Conservation (phyloP, 2,329 filamentous ascomycete species). For the Albophoma yamanashiensis region DNA sequence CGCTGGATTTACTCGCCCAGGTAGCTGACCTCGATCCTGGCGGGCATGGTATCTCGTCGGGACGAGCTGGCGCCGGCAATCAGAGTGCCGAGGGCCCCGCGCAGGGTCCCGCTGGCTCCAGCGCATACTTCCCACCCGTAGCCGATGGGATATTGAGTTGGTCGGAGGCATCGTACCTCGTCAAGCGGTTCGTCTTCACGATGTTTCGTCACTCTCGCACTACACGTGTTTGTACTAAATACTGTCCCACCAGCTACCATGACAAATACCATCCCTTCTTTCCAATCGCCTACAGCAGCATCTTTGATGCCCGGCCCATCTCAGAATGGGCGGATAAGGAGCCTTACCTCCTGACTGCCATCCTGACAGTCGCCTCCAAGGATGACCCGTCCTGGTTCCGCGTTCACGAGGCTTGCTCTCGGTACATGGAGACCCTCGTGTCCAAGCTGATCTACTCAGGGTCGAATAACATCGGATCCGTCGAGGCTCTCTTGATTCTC, state of each 20-base stretch:
- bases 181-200: slow-evolving; percentile 11
- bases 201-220: neutral
- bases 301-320: slow-evolving; percentile 41
- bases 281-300: slow-evolving; percentile 51
- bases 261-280: slow-evolving; percentile 61
- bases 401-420: slow-evolving; percentile 55
- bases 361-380: slow-evolving; percentile 61
- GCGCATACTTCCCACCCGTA: slow-evolving; percentile 19
- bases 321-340: slow-evolving; percentile 48
- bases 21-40: slow-evolving; percentile 26
- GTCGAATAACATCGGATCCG: slow-evolving; percentile 57
- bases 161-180: slow-evolving; percentile 13
- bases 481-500: slow-evolving; percentile 58
- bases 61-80: slow-evolving; percentile 5
- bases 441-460: slow-evolving; percentile 56
- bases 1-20: slow-evolving; percentile 27
- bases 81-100: slow-evolving; percentile 4
- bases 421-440: slow-evolving; percentile 59
- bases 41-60: slow-evolving; percentile 4
- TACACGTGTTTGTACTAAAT: neutral
- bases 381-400: slow-evolving; percentile 54
- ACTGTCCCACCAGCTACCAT: slow-evolving; percentile 37
- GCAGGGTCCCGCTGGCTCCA: neutral
- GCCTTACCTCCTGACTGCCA: slow-evolving; percentile 57
- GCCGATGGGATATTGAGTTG: slow-evolving; percentile 16